A percentile compares a stretch with the other conserved stretches of the same genome.
Conservation (phyloP, 129 eudicot species). For the Centrapalus pauciflorus region DNA sequence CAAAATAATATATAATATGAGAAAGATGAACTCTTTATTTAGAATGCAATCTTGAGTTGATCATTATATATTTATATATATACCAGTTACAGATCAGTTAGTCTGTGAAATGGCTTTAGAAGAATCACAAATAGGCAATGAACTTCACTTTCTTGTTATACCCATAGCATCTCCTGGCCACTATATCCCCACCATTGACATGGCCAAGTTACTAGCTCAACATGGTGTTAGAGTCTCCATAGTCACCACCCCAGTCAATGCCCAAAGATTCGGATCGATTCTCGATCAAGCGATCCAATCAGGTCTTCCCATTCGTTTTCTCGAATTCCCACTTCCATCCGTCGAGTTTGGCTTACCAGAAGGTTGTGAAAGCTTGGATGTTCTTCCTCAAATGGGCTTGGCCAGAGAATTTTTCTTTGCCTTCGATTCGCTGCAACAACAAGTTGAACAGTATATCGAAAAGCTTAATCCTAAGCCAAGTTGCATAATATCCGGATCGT, state of each 20-base stretch:
- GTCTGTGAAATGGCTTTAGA: conserved; percentile 16
- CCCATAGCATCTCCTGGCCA: conserved; percentile 55
- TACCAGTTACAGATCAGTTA: neutral
- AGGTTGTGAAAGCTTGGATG: conserved; percentile 55
- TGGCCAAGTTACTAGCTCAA: conserved; percentile 45
- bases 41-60: neutral
- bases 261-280: conserved; percentile 23
- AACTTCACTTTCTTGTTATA: conserved; percentile 53
- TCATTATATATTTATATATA: neutral
- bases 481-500: conserved; percentile 43
- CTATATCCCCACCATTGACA: conserved; percentile 53
- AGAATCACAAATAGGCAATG: conserved; percentile 11
- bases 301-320: conserved; percentile 33
- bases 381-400: conserved; percentile 23
- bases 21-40: neutral
- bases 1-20: neutral
- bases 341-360: conserved; percentile 49
- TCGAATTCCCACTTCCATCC: conserved; percentile 34
- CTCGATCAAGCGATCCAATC: conserved; percentile 41
- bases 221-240: conserved; percentile 37
- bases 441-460: conserved; percentile 30
- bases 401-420: conserved; percentile 13
- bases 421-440: conserved; percentile 21
- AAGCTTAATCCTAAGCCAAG: conserved; percentile 38
- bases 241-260: conserved; percentile 33